Evolutionary conservation across 108 stramenopile genomes (phyloP), one percentile per base, ranked within the genome.

Genomic region (Pseudonitzschia multistriata): DNA sequence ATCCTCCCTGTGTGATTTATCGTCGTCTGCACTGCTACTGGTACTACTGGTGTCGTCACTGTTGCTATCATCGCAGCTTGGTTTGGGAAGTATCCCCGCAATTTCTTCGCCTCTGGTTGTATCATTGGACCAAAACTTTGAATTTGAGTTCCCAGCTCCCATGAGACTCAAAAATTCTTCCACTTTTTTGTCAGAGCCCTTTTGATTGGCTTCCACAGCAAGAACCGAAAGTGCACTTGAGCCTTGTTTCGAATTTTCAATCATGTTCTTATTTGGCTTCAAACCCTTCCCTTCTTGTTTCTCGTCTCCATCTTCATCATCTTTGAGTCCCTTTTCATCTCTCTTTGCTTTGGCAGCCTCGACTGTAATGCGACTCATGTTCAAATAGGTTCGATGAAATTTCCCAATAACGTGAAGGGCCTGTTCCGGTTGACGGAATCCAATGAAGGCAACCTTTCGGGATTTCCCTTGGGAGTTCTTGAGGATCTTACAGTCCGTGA

Each of bases 41-140:
- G 42, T 34, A 24, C 15, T 36, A 10, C 28, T 49, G 36, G 49
- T 48, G 48, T 52, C 66, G 49, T 74, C 63, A 17, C 31, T 65
- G 36, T 78, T 75, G 48, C 42, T 50, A 55, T 62, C 63, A 66
- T 47, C 74, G 65, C 35, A 71, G 30, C 33, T 40, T 15, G 50
- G 42, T n/a, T 52, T 25, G 25, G 34, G 19, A 25, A 39, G 17
- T 7, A 21, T 19, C n/a, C 47, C 27, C 57, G 33, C 30, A 5
- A n/a, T 31, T 3, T 79, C 78, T 34, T 52, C 72, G 5, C 54
- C 91, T 74, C 86, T 88, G 15, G 57, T 19, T 33, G 57, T 30
- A 73, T 95, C 91, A 62, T 95, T 93, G 11, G 88, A 81, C 94
- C 91, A 92, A 65, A 93, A 91, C 55, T 89, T 89, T 2, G 84